Evolutionary conservation across 202 grass and related monocot genomes (phyloP), one percentile per base, ranked within the genome.

Genomic region (Brachypodium distachyon): DNA sequence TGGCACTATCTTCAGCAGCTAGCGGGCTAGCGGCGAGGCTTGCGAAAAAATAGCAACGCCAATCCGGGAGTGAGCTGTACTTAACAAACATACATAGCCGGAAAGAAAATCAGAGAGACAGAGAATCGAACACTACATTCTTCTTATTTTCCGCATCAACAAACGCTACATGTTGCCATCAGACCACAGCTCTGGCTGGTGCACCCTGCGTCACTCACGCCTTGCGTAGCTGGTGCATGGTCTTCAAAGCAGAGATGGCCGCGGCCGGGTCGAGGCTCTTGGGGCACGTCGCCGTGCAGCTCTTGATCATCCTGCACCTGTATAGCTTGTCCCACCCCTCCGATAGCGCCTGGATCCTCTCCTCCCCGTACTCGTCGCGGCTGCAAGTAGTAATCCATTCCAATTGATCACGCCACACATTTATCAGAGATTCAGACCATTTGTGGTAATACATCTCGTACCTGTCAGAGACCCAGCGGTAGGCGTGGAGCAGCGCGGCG

Each of bases 301-400:
- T 93, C 82, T 77, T 90, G 73, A 90, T 93, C 70, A 82, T 88
- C 85, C 87, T 79, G 83, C 85, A 87, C 49, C 90, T 57, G 39
- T 91, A 93, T 54, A 97, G 23, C 71, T 61, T 85, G 42, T 80
- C 69, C 81, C 89, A 85, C 0, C 83, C 93, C 33, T 97, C 94
- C 16, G 90, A 33, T 65, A 97, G 62, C 19, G 86, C 16, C 60
- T 85, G 90, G 7, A 97, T 12, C 65, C 88, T 72, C 88, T 93
- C 88, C 50, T 46, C 4, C 0, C 12, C 74, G 82, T 73, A 97
- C 40, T 86, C 81, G 41, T 97, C 90, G 2, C 84, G 94, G 76
- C 66, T 70, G 36, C 33, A 48, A 27, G 21, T 26, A 27, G 21
- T 26, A 8, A 1, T 66, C 18, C 37, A 28, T 67, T 42, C n/a